Conservation (phyloP, 2,329 filamentous ascomycete species). For the Purpureocillium lavendulum region DNA sequence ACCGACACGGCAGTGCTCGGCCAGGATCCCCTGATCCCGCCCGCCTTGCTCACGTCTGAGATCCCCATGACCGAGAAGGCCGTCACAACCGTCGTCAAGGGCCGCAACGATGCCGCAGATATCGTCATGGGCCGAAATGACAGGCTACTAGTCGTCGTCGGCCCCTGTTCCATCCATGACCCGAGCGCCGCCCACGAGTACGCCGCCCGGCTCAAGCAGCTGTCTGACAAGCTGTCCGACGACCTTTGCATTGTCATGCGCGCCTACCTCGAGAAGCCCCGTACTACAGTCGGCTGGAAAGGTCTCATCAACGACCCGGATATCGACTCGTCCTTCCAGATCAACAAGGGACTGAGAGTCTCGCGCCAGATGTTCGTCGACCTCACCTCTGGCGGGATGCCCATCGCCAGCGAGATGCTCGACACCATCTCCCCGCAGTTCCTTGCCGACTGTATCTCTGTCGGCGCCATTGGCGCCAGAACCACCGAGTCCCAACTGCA, state of each 20-base stretch:
- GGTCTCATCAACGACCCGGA: constrained; percentile 98
- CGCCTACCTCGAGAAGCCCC: constrained; percentile 96
- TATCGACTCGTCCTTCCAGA: constrained; percentile 94
- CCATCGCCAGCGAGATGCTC: constrained; percentile 95
- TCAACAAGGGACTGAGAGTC: constrained; percentile 94
- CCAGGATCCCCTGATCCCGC: constrained; percentile 88
- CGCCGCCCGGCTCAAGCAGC: constrained; percentile 64
- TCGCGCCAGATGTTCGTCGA: constrained; percentile 92
- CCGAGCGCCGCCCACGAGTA: constrained; percentile 84
- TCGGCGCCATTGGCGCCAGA: constrained; percentile 90
- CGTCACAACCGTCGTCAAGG: constrained; percentile 61
- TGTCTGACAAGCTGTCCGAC: constrained; percentile 70
- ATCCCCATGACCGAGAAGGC: constrained; percentile 62
- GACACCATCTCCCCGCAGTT: constrained; percentile 98
- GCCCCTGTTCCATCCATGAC: constrained; percentile 96
- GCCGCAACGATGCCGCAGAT: constrained; percentile 58
- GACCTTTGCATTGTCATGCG: constrained; percentile 95
- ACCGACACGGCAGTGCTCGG: constrained; percentile 61
- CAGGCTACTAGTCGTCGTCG: constrained; percentile 87
- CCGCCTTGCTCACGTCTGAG: constrained; percentile 78
- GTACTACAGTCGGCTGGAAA: constrained; percentile 98
- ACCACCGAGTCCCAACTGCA: constrained; percentile 97
- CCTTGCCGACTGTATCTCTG: constrained; percentile 88
- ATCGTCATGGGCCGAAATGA: constrained; percentile 75
- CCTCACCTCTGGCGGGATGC: constrained; percentile 78